phyloP scores from a whole-genome alignment of 1,284 basidiomycete species.

The Kwoniella shivajii region DNA sequence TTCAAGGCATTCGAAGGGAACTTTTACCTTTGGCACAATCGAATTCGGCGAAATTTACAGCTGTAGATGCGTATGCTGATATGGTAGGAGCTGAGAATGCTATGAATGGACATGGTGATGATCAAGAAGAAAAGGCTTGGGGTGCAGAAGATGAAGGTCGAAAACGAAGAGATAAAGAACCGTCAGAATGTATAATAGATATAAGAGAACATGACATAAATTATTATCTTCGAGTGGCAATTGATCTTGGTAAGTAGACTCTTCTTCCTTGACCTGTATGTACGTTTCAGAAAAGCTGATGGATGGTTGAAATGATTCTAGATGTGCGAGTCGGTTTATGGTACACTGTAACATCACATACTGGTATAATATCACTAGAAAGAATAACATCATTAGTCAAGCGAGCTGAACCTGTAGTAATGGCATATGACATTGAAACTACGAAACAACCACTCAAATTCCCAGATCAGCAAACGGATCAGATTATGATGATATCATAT shows the following conservation, averaged over 20 bases:
- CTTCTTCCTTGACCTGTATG: not conserved
- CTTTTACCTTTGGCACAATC: conserved; percentile 84
- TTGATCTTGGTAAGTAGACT: conserved; percentile 72
- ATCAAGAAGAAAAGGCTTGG: conserved; percentile 56
- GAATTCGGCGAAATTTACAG: conserved; percentile 91
- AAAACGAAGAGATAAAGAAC: conserved; percentile 67
- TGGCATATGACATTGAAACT: conserved; percentile 99
- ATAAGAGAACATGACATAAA: conserved; percentile 96
- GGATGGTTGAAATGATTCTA: conserved; percentile 29
- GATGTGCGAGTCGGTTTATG: conserved; percentile 96
- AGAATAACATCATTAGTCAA: conserved; percentile 84
- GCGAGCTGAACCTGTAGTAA: conserved; percentile 97
- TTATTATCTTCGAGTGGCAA: conserved; percentile 96
- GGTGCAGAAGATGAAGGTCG: conserved; percentile 59
- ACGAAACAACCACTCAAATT: conserved; percentile 99
- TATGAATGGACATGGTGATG: conserved; percentile 62
- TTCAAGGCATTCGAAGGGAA: conserved; percentile 83
- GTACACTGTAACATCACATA: conserved; percentile 85
- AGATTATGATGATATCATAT: conserved; percentile 99
- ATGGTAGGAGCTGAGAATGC: conserved; percentile 78
- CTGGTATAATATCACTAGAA: conserved; percentile 76
- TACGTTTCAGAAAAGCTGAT: not conserved
- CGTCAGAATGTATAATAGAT: conserved; percentile 88
- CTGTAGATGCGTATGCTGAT: conserved; percentile 97
- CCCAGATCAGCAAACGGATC: conserved; percentile 92